Evolutionary conservation across 1,139 yeast species (phyloP), one percentile per base, ranked within the genome.

Genomic region (Scheffersomyces quercinus): DNA sequence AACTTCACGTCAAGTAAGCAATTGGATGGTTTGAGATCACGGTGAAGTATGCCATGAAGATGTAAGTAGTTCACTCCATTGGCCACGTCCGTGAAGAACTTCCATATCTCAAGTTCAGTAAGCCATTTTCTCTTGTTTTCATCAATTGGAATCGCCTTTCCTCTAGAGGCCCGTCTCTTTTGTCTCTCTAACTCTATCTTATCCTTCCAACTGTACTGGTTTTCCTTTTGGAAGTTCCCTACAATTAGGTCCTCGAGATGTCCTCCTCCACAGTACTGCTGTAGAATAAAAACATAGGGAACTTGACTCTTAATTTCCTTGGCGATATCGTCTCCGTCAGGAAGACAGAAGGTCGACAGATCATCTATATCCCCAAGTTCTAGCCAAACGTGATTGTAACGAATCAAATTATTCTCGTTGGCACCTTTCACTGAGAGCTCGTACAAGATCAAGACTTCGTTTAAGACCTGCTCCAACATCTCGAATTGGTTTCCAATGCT

Each of bases 341-440:
- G 59, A 16, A 70, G 44, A 35, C 67, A 54, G 40, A 58, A 65
- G 0, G 73, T 56, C 9, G 50, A 45, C 70, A 65, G 71, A 40
- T 76, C 81, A 15, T 81, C 73, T 28, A 83, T 62, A 32, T 77
- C 75, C 26, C 88, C 88, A 58, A 83, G 71, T 57, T 90, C 97
- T 33, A 90, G 65, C 97, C 97, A 90, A 29, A 89, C 96, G 65
- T 90, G 97, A 58, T 89, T 89, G 59, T 90, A 90, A 26, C 87
- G 79, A 16, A 89, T 88, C 52, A 89, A 73, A 59, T 89, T 88
- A 20, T 81, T 65, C 41, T 68, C 73, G 41, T 66, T 67, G 29
- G 74, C 73, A 0, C 75, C 73, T 37, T 64, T 60, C 13, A 56
- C 67, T 0, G 75, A 75, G 29, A 78, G 59, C 48, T 75, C 77